These are phyloP conservation scores for Bertia moriformis DNA, from an alignment of 2,329 filamentous ascomycete genomes.

Conservation along the genomic window DNA sequence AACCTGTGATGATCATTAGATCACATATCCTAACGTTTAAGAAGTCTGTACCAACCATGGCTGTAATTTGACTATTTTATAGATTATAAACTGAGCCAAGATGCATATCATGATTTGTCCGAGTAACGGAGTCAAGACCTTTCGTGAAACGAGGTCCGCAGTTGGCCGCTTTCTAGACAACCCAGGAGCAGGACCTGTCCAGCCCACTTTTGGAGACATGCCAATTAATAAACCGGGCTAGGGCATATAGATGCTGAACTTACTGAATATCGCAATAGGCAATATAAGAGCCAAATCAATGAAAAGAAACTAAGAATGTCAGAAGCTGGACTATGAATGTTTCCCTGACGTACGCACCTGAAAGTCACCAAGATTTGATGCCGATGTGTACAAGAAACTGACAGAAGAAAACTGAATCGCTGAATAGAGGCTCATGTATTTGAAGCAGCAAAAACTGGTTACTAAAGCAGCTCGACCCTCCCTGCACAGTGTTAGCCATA, in stretches of 20 bases:
- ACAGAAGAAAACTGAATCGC: slow-evolving; percentile 98
- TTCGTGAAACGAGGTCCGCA: slow-evolving; percentile 79
- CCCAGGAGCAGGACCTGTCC: slow-evolving; percentile 69
- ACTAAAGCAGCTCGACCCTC: slow-evolving; percentile 89
- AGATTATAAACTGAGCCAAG: slow-evolving; percentile 60
- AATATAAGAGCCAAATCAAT: slow-evolving; percentile 87
- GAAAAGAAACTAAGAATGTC: slow-evolving; percentile 56
- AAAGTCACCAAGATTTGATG: slow-evolving; percentile 90
- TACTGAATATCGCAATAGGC: slow-evolving; percentile 88
- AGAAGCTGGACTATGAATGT: background rate
- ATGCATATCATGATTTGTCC: slow-evolving; percentile 79
- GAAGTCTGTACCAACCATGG: slow-evolving; percentile 36
- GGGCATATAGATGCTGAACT: no score
- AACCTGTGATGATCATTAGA: slow-evolving; percentile 26
- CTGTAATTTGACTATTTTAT: slow-evolving; percentile 61
- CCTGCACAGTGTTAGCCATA: no score
- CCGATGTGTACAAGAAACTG: slow-evolving; percentile 86
- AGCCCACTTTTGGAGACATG: slow-evolving; percentile 55
- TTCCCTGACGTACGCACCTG: slow-evolving; percentile 33
- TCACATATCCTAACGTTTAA: background rate
- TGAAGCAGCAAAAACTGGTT: slow-evolving; percentile 99
- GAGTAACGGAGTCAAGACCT: slow-evolving; percentile 76
- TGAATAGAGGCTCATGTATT: slow-evolving; percentile 98
- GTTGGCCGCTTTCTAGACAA: slow-evolving; percentile 78
- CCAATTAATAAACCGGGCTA: slow-evolving; percentile 1